phyloP scores from a whole-genome alignment of 352 stramenopile genomes.

The Thalassiosira exigua region DNA sequence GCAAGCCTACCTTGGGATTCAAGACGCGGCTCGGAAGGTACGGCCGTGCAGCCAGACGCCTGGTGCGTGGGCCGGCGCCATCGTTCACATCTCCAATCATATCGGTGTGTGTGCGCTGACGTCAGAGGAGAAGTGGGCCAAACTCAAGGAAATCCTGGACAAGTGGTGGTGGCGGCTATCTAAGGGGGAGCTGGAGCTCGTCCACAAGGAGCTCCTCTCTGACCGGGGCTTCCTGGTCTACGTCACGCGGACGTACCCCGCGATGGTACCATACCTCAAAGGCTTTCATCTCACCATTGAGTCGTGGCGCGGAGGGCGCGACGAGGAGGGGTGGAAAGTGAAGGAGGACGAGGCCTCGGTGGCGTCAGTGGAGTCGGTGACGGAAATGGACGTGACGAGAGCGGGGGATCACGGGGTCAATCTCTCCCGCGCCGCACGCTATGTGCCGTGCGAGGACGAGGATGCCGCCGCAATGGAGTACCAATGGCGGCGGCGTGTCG shows the following conservation, averaged over 20 bases:
- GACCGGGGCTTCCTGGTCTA: conserved; percentile 62
- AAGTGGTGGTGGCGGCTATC: conserved; percentile 11
- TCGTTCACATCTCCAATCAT: conserved; percentile 21
- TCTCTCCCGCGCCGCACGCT: no score
- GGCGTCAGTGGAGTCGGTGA: not conserved
- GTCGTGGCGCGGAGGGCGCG: conserved; percentile 41
- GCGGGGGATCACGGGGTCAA: not conserved
- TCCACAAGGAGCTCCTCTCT: conserved; percentile 36
- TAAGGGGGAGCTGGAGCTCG: conserved; percentile 9
- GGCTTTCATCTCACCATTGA: conserved; percentile 59
- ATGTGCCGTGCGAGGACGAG: no score
- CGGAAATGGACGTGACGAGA: not conserved
- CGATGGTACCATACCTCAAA: conserved; percentile 57
- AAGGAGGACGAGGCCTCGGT: no score
- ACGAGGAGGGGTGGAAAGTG: conserved; percentile 58
- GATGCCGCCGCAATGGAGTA: not conserved
- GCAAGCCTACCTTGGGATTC: conserved; percentile 48
- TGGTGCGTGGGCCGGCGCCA: conserved; percentile 57
- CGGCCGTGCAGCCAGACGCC: conserved; percentile 10
- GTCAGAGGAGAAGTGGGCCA: conserved; percentile 58
- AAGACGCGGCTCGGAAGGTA: conserved; percentile 63
- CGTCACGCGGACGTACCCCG: conserved; percentile 38
- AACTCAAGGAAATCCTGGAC: conserved; percentile 23
- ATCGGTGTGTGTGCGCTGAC: conserved; percentile 25
- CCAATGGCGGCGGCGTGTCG: no score